Conservation (phyloP, 2,329 filamentous ascomycete genomes). For the Cytospora mali region DNA sequence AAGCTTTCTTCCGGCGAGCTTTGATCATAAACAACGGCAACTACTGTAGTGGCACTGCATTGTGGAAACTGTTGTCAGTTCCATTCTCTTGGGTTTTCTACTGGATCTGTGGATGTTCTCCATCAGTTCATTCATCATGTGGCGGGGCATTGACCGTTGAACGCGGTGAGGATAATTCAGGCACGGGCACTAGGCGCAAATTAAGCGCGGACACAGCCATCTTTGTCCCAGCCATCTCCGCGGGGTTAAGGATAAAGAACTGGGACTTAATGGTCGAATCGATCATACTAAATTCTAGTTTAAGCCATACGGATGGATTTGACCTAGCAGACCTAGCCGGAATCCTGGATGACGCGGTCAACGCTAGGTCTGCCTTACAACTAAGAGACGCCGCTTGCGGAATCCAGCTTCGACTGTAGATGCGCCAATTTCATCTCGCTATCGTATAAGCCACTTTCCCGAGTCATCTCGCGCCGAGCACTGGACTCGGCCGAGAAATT, state of each 20-base stretch:
- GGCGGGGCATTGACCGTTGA: background rate
- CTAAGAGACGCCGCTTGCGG: background rate
- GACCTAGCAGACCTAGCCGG: background rate
- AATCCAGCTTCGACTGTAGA: background rate
- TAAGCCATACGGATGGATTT: background rate
- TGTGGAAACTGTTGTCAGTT: background rate
- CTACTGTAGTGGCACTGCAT: background rate
- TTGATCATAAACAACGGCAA: too few relatives aligned
- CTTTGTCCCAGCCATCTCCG: background rate
- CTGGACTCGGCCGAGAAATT: background rate
- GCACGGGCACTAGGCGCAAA: slow-evolving; percentile 15
- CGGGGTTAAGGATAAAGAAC: background rate
- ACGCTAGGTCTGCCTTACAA: too few relatives aligned
- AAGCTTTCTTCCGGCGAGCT: background rate
- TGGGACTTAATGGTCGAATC: background rate
- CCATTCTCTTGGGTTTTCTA: too few relatives aligned
- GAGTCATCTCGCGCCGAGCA: background rate
- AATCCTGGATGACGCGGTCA: too few relatives aligned
- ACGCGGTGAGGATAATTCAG: background rate
- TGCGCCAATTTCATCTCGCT: background rate
- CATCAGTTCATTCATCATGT: background rate
- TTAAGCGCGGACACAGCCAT: slow-evolving; percentile 11
- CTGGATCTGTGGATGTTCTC: background rate
- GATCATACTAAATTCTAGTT: background rate
- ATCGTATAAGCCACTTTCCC: background rate